Conservation (phyloP, 495 filamentous ascomycete species). For the Aspergillus asperescens region DNA sequence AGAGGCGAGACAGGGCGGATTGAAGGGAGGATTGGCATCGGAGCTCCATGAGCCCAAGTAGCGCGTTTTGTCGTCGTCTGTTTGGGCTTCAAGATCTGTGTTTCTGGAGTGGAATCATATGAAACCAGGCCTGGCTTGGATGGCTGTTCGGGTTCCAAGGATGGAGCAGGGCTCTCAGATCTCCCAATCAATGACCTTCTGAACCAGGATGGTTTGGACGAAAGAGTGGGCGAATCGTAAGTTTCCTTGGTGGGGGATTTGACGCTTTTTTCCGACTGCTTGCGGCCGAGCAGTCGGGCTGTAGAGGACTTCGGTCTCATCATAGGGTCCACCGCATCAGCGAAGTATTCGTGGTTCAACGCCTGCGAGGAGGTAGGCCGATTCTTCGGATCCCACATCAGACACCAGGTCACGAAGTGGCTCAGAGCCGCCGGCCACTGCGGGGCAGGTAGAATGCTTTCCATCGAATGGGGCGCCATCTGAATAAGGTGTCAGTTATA, state of each 20-base stretch:
- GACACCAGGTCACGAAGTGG: constrained; percentile 95
- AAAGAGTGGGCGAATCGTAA: constrained; percentile 60
- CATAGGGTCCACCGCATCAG: constrained; percentile 90
- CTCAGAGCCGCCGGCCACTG: constrained; percentile 87
- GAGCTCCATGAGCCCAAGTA: constrained; percentile 87
- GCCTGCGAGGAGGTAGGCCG: constrained; percentile 94
- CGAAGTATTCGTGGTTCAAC: constrained; percentile 88
- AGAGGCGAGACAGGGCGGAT: constrained; percentile 92
- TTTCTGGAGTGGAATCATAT: constrained; percentile 48
- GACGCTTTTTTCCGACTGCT: constrained; percentile 73
- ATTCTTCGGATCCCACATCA: constrained; percentile 98
- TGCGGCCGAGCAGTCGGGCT: constrained; percentile 75
- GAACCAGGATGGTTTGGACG: constrained; percentile 92
- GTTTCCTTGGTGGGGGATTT: constrained; percentile 57
- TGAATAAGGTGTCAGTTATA: constrained; percentile 29
- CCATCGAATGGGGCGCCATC: constrained; percentile 98
- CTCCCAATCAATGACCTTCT: constrained; percentile 81
- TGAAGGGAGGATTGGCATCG: constrained; percentile 96
- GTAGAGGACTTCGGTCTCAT: constrained; percentile 87
- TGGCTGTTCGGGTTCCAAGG: constrained; percentile 31
- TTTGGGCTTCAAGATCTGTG: constrained; percentile 49
- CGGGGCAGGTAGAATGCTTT: constrained; percentile 81
- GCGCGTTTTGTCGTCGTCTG: constrained; percentile 66
- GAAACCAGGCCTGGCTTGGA: constrained; percentile 45
- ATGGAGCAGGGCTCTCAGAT: constrained; percentile 52